These are phyloP conservation scores for Platanthera guangdongensis DNA, from an alignment of 106 monocot species.

Conservation along the genomic window DNA sequence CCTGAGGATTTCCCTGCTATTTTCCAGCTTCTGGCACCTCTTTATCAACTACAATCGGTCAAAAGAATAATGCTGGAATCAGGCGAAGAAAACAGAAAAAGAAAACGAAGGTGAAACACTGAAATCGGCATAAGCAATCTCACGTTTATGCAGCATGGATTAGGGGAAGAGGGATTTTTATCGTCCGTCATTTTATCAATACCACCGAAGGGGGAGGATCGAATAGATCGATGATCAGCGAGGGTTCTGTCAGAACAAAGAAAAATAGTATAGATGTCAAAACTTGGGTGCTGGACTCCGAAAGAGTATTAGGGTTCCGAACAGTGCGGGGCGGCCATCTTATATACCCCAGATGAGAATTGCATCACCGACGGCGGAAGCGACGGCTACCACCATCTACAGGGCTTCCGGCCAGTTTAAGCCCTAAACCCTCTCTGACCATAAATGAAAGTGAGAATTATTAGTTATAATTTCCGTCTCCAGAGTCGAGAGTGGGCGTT, in stretches of 20 bases:
- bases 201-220: background rate
- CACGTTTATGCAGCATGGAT: conserved; percentile 66
- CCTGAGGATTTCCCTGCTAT: conserved; percentile 38
- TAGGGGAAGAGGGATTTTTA: conserved; percentile 22
- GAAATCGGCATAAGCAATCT: background rate
- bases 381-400: background rate
- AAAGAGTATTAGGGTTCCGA: background rate
- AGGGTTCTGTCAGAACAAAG: background rate
- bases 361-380: background rate
- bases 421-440: background rate
- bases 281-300: background rate
- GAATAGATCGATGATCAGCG: background rate
- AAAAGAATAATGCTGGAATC: background rate
- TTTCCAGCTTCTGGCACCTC: conserved; percentile 47
- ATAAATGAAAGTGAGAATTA: too few relatives aligned
- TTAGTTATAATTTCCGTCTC: too few relatives aligned
- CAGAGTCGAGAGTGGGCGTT: too few relatives aligned
- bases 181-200: conserved; percentile 33
- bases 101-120: background rate
- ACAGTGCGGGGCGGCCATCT: background rate
- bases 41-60: conserved; percentile 32
- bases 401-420: background rate
- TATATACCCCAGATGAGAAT: background rate
- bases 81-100: background rate
- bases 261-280: background rate